These are phyloP conservation scores for Xylariaceae sp. DNA, from an alignment of 2,329 filamentous ascomycete genomes.

Conservation along the genomic window DNA sequence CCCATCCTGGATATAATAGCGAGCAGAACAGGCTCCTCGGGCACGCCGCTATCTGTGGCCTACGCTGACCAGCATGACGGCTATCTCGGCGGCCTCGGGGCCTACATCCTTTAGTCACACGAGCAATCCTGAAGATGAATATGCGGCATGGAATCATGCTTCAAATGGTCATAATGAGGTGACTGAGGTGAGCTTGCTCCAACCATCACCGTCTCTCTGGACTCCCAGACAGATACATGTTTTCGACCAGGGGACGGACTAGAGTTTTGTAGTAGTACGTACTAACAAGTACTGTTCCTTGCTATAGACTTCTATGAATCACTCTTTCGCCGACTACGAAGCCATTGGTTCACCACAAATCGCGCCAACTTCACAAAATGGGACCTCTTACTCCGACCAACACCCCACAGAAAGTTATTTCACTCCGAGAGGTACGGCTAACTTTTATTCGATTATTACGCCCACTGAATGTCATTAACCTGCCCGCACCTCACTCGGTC, in stretches of 20 bases:
- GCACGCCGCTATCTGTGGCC: conserved; percentile 32
- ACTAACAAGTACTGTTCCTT: conserved; percentile 12
- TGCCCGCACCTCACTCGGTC: neutral
- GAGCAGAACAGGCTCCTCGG: conserved; percentile 21
- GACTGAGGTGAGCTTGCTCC: conserved; percentile 37
- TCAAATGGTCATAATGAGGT: conserved; percentile 39
- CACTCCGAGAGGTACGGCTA: conserved; percentile 36
- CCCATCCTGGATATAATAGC: conserved; percentile 26
- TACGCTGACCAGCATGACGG: conserved; percentile 52
- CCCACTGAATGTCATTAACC: neutral
- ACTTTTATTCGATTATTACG: neutral
- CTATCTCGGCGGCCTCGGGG: conserved; percentile 58
- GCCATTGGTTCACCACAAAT: conserved; percentile 30
- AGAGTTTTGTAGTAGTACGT: neutral
- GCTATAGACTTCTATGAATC: conserved; percentile 34
- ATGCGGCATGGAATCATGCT: conserved; percentile 50
- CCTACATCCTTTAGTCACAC: conserved; percentile 57
- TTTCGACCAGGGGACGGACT: neutral
- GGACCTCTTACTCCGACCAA: conserved; percentile 31
- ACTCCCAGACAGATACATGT: neutral
- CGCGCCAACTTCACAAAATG: conserved; percentile 31
- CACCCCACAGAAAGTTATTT: conserved; percentile 35
- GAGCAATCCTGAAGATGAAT: conserved; percentile 56
- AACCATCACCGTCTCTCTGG: neutral
- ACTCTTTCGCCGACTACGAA: conserved; percentile 38